Evolutionary conservation across 139 green algal genomes (phyloP).

Genomic region (Nannochloris sp.): DNA sequence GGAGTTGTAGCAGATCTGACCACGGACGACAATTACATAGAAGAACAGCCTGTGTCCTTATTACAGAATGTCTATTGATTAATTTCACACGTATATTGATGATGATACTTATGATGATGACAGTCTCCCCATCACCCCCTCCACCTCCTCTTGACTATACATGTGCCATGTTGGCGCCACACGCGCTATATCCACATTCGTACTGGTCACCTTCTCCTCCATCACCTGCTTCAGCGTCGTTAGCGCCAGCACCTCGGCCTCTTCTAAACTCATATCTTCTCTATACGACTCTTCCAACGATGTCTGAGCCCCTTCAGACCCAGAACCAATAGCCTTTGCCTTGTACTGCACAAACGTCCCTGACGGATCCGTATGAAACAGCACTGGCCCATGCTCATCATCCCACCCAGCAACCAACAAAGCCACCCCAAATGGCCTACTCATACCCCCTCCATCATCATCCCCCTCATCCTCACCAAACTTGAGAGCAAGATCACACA

Average conservation of each 20-base stretch:
- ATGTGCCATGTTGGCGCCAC: constrained; percentile 87
- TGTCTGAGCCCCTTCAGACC: constrained; percentile 85
- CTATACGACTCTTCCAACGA: constrained; percentile 68
- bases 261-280: constrained; percentile 84
- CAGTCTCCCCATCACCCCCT: constrained; percentile 80
- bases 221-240: constrained; percentile 96
- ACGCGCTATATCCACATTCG: constrained; percentile 93
- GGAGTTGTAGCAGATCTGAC: too few relatives aligned
- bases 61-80: too few relatives aligned
- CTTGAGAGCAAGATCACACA: constrained; percentile 90
- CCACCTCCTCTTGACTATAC: constrained; percentile 78
- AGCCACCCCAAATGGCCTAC: constrained; percentile 94
- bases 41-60: too few relatives aligned
- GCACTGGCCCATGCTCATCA: constrained; percentile 56
- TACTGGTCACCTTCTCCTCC: constrained; percentile 97
- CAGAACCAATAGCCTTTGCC: constrained; percentile 93
- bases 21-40: too few relatives aligned
- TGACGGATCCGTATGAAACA: constrained; percentile 93
- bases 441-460: constrained; percentile 51
- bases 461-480: constrained; percentile 95
- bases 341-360: constrained; percentile 87
- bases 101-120: constrained; percentile 25
- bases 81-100: too few relatives aligned
- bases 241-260: constrained; percentile 92
- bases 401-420: constrained; percentile 93